Base-by-base conservation (phyloP, 1,284 basidiomycete species). In the Heterobasidion occidentale region DNA sequence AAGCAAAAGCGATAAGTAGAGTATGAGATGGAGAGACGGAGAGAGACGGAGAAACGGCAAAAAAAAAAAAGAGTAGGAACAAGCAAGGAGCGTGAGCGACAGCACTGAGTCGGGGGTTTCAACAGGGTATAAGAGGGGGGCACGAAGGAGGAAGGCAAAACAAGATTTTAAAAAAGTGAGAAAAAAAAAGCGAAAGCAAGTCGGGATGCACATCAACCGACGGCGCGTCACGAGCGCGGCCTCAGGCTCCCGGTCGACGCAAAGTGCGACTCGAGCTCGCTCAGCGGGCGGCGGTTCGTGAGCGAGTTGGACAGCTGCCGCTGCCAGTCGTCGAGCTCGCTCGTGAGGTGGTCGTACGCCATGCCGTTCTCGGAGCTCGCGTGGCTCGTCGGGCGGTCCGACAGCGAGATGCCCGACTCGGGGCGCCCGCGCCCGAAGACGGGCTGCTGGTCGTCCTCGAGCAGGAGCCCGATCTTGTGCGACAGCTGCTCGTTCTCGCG, bases 401-500 rank as follows among this genome's bases (percentile, higher is more conserved):
- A 83, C 38, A 80, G 71, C 34, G 81, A 83, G 46, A 81, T 73
- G 44, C 77, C 79, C 20, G 86, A 90, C 57, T 85, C 72, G 35
- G 84, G 86, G 57, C 84, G 76, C 53, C 76, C 78, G 51, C 74
- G 74, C 38, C 80, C 80, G 64, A 86, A 90, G 3, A 80, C 74
- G 35, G 87, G 81, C 62, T 27, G 27, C 27, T 90, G 87, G 65
- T 93, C 89, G 46, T 88, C 88, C 65, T 91, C 90, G 53, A 93
- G 78, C n/a, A 93, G 76, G 49, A 93, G 76, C 59, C 84, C 87
- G 62, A 93, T 91, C 77, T 92, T 92, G 70, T 91, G 90, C 27
- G 86, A 86, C 54, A 94, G 78, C 64, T 90, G 81, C 65, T 91
- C 86, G 67, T 94, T 92, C 70, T 94, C 92, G 58, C 81, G 81